Evolutionary conservation across 169 alveolate species (phyloP), one percentile per base, ranked within the genome.

Genomic region (Eimeria sp.): DNA sequence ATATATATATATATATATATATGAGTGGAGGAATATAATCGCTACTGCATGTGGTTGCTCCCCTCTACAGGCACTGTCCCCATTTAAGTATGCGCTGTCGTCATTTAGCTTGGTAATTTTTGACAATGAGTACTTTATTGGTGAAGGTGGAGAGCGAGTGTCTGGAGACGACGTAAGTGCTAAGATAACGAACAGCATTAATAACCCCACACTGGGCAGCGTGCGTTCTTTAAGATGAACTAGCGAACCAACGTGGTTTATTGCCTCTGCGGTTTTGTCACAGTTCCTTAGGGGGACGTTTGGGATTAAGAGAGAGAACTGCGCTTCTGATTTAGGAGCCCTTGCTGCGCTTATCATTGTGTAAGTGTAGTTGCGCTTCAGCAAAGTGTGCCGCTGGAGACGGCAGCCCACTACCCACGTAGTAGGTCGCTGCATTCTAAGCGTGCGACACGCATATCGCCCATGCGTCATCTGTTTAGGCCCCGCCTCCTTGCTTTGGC

Each of bases 151-250:
- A 63, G 65, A 87, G n/a, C 78, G 45, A 61, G 82, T 87, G 14
- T 57, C 72, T 58, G 93, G 82, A n/a, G 93, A 87, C 65, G 93
- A 58, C 93, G 93, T 87, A 87, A 58, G 93, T 78, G 14, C 88
- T 22, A 49, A n/a, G 67, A 78, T 3, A 47, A 43, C 88, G 22
- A n/a, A 27, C 49, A 47, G 14, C 57, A 34, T 83, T 25, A 34
- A 58, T 57, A 30, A 20, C 27, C 47, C 40, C 73, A 57, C 30
- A 30, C 13, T 54, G 18, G 30, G 73, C 49, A 57, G 51, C 11
- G 91, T 65, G 43, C 58, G 34, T 57, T 40, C 91, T 27, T 57
- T 4, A 30, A 27, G 54, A 51, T 51, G 51, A n/a, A 11, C 70
- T 25, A 10, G 6, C 61, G 58, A 9, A 49, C 6, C 43, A 27